A percentile compares a stretch with the other conserved stretches of the same genome.
These are phyloP conservation scores for Bipolaris zeicola DNA, from an alignment of 2,329 filamentous ascomycete species.

Conservation along the genomic window DNA sequence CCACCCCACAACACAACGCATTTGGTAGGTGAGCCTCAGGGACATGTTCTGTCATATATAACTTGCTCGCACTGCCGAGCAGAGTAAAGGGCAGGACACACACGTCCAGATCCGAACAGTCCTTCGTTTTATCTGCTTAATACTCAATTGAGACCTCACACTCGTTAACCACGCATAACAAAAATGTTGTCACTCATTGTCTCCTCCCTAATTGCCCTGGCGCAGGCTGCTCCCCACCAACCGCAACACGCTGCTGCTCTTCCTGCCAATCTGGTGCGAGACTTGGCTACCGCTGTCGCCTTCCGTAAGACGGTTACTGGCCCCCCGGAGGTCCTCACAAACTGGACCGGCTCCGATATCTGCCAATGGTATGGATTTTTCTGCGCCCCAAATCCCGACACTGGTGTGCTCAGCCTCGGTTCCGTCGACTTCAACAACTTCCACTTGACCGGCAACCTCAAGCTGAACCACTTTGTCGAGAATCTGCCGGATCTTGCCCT, in stretches of 20 bases:
- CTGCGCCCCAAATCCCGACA: neutral
- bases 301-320: neutral
- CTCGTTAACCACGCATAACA: neutral
- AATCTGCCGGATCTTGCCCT: neutral
- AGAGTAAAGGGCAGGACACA: neutral
- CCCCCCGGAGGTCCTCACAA: neutral
- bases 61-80: neutral
- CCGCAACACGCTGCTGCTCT: neutral
- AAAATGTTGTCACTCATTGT: conserved; percentile 1
- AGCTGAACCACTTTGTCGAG: neutral
- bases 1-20: too few relatives aligned
- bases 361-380: neutral
- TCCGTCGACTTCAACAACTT: neutral
- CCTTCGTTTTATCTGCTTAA: neutral
- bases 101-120: neutral
- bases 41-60: neutral
- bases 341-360: neutral
- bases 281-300: neutral
- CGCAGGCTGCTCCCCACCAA: neutral
- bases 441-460: neutral
- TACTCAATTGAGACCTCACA: neutral
- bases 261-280: neutral
- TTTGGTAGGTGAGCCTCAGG: neutral
- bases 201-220: neutral
- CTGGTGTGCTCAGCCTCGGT: neutral